A percentile compares a stretch with the other conserved stretches of the same genome.
Conservation (phyloP, 768 basidiomycete genomes). For the Pulveroboletus sp. region DNA sequence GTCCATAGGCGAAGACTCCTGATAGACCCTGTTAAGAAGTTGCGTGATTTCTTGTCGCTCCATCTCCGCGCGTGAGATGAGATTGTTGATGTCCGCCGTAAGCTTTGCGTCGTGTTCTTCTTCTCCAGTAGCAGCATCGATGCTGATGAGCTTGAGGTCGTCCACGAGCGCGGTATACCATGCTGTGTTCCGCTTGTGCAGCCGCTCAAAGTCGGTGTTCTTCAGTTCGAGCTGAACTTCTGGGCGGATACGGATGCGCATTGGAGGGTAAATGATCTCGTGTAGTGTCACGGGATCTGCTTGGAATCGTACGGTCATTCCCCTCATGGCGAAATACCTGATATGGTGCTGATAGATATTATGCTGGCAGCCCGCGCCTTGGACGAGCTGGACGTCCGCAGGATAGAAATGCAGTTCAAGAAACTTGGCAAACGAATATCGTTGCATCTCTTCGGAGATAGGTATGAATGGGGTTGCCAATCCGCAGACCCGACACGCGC, state of each 20-base stretch:
- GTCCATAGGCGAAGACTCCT: slow-evolving; percentile 76
- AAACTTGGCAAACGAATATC: slow-evolving; percentile 95
- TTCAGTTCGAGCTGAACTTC: slow-evolving; percentile 88
- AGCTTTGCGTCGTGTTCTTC: slow-evolving; percentile 66
- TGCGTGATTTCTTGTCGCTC: slow-evolving; percentile 72
- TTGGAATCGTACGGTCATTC: slow-evolving; percentile 87
- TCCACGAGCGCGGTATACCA: slow-evolving; percentile 79
- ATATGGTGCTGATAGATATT: slow-evolving; percentile 93
- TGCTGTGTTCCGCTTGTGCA: slow-evolving; percentile 65
- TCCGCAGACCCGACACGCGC: slow-evolving; percentile 75
- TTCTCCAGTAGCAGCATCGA: slow-evolving; percentile 78
- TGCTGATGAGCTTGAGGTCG: slow-evolving; percentile 72
- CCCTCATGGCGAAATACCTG: slow-evolving; percentile 82
- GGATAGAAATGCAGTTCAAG: slow-evolving; percentile 96
- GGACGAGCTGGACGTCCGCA: slow-evolving; percentile 78
- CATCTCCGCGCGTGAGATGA: slow-evolving; percentile 71
- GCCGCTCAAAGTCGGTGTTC: slow-evolving; percentile 82
- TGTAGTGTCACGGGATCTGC: slow-evolving; percentile 79
- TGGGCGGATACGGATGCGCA: slow-evolving; percentile 79
- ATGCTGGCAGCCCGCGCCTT: slow-evolving; percentile 88
- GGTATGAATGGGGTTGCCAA: slow-evolving; percentile 85
- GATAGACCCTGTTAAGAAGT: slow-evolving; percentile 77
- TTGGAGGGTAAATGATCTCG: slow-evolving; percentile 88
- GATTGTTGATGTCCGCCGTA: slow-evolving; percentile 56
- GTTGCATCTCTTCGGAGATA: slow-evolving; percentile 87